phyloP scores from a whole-genome alignment of 768 basidiomycete species.

The Suillus subaureus region DNA sequence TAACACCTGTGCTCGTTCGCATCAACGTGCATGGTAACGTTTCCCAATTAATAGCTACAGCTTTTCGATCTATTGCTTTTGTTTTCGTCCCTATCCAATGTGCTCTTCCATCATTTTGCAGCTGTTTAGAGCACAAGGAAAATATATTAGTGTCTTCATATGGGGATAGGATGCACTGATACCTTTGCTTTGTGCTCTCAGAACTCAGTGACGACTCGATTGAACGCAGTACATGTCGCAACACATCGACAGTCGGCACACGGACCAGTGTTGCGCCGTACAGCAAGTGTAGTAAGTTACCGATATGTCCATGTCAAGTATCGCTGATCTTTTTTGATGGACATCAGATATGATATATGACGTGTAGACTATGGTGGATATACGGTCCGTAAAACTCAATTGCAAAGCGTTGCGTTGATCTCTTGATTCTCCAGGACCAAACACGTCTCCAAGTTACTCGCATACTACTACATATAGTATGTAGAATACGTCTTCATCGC shows the following conservation, averaged over 20 bases:
- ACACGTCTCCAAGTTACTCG: not conserved
- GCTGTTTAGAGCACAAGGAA: not conserved
- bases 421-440: not conserved
- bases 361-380: not conserved
- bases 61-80: not conserved
- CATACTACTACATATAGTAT: not conserved
- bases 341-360: not conserved
- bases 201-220: too few species aligned
- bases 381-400: not conserved
- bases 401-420: not conserved
- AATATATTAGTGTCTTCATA: too few species aligned
- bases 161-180: too few species aligned
- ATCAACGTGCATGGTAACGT: conserved; percentile 3
- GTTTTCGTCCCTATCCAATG: not conserved
- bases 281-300: not conserved
- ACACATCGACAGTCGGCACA: not conserved
- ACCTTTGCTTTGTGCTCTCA: too few species aligned
- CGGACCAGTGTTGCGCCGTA: not conserved
- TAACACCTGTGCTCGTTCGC: too few species aligned
- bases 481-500: not conserved
- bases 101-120: not conserved
- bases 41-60: not conserved
- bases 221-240: not conserved
- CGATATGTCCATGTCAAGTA: not conserved
- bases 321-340: not conserved